Evolutionary conservation across 2,329 filamentous ascomycete genomes (phyloP), one percentile per base, ranked within the genome.

Genomic region (Colletotrichum sp.): DNA sequence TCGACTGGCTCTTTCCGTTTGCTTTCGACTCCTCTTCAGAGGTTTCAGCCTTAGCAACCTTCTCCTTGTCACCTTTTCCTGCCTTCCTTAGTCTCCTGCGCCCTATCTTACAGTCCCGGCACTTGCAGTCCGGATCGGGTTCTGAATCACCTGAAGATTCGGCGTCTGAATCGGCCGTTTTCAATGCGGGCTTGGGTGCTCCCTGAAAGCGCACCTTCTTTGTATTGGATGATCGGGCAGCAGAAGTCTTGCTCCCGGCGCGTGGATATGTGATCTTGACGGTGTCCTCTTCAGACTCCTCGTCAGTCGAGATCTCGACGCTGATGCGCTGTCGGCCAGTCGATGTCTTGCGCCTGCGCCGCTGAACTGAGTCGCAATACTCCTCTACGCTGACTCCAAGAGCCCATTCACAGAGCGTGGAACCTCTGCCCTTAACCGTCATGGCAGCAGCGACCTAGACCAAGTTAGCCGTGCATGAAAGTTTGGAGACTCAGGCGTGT

Each of bases 251-350:
- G 60, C 43, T 24, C 39, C 83, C 79, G 6, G 83, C 81, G 68
- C 88, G 86, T 2, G 89, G 89, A 68, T 89, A 89, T 2, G 87
- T 89, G 48, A 91, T 81, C 21, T 82, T 85, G 69, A 91, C 80
- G 4, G 84, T 87, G 68, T 91, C 89, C 30, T 86, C 83, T 9
- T 87, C 86, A n/a, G 84, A 85, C 71, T 90, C 88, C 59, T 91
- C 89, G 76, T 91, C 89, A 13, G 89, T 90, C 16, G 85, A 83
- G 3, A 90, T 79, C 68, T 87, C 84, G 36, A 90, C 79, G 71
- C 72, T 71, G 34, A 76, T 74, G 14, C 71, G 71, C 32, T 71
- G 74, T 13, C 86, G 80, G 21, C 83, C 82, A 63, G 78, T 68
- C 28, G 77, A 74, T 36, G 70, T 73, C 26, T 55, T 64, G 70